Percentiles rank a stretch among this genome's conserved stretches.
phyloP scores from a whole-genome alignment of 768 basidiomycete genomes.

The Pisolithus sp. region DNA sequence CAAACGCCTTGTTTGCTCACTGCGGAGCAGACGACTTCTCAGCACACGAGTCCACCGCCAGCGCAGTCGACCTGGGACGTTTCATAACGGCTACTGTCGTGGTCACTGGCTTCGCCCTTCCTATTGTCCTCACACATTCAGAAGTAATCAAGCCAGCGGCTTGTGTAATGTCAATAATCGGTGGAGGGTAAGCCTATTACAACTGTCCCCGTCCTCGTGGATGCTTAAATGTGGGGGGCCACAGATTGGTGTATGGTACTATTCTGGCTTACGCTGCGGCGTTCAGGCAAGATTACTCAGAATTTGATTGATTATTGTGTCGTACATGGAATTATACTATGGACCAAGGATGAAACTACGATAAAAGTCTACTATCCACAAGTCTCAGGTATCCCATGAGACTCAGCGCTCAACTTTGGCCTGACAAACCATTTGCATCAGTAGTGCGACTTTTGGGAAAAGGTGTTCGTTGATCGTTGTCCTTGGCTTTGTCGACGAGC shows the following conservation, averaged over 20 bases:
- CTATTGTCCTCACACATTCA: slow-evolving; percentile 88
- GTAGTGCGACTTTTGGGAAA: slow-evolving; percentile 21
- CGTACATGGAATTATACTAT: neutral
- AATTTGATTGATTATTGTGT: slow-evolving; percentile 49
- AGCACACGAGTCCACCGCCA: slow-evolving; percentile 61
- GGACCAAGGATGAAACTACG: neutral
- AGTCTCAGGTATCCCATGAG: neutral
- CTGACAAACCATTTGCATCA: slow-evolving; percentile 24
- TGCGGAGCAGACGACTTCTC: slow-evolving; percentile 89
- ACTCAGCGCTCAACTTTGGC: slow-evolving; percentile 10
- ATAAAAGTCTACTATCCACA: neutral
- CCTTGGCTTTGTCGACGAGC: slow-evolving; percentile 16
- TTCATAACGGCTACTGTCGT: slow-evolving; percentile 90
- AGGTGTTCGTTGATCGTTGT: slow-evolving; percentile 17
- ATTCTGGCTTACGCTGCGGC: slow-evolving; percentile 83
- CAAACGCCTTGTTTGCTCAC: slow-evolving; percentile 91
- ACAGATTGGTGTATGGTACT: slow-evolving; percentile 81
- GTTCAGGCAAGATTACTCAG: slow-evolving; percentile 77
- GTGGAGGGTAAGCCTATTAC: slow-evolving; percentile 68
- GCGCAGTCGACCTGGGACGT: slow-evolving; percentile 83
- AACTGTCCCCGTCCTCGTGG: neutral
- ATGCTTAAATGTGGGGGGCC: neutral
- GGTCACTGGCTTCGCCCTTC: slow-evolving; percentile 89
- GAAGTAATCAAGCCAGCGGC: slow-evolving; percentile 79
- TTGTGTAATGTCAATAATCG: slow-evolving; percentile 90